Evolutionary conservation across 441 rosid species (phyloP), one percentile per base, ranked within the genome.

Genomic region (Gossypium armourianum): DNA sequence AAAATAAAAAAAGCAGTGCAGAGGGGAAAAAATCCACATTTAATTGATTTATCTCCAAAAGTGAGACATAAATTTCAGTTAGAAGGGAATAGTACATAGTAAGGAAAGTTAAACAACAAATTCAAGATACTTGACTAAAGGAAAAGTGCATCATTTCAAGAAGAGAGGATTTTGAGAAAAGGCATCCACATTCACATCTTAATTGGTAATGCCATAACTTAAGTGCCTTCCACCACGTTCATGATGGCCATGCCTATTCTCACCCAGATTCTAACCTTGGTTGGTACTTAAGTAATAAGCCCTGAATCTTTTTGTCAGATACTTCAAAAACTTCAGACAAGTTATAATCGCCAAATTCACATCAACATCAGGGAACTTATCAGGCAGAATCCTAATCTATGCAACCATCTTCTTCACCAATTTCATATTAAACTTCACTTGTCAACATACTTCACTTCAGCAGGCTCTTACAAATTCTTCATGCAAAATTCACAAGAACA

Each of bases 381-480:
- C 65, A 64, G 13, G 20, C 50, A 0, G 69, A 64, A 21, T 64
- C 32, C 55, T 64, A n/a, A 64, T n/a, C 54, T 45, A n/a, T 64
- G 32, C 55, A 43, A 45, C 36, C n/a, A 64, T 45, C 12, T 21
- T 63, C 17, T 21, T n/a, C 68, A 45, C 5, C 32, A 43, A 43
- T 63, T 63, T n/a, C 19, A 4, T 12, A 10, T 17, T 36, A 62
- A 62, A 62, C 16, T 10, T 63, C 12, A 63, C 4, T 20, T 1
- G 15, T 43, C 8, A 2, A 20, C 15, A n/a, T 64, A 12, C 50
- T 45, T n/a, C 0, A 20, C 69, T 29, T 29, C 55, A 45, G 4
- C 32, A 64, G 4, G 15, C 28, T 61, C 21, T 64, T 50, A n/a
- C 19, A 64, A 43, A 20, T 45, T 64, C 55, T 45, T 64, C 55